phyloP scores from a whole-genome alignment of 2,329 filamentous ascomycete species.

The Claviceps sp. region DNA sequence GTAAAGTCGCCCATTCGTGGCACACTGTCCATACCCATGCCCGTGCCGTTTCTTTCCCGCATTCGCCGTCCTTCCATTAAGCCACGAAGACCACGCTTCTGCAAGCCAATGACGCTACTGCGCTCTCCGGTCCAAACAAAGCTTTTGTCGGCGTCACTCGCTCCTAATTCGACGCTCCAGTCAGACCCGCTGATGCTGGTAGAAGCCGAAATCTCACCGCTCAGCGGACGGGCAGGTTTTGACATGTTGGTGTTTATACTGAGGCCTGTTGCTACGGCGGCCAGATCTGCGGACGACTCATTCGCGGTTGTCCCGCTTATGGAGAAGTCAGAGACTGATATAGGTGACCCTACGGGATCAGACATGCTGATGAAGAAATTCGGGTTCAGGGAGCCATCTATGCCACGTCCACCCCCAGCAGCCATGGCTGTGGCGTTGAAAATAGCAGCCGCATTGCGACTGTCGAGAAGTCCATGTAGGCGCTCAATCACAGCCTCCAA shows the following conservation, averaged over 20 bases:
- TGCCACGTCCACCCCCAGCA: constrained; percentile 77
- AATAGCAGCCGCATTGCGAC: constrained; percentile 85
- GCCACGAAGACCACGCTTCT: constrained; percentile 83
- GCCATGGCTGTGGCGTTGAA: constrained; percentile 99
- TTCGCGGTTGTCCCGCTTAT: constrained; percentile 17
- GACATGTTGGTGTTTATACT: constrained; percentile 35
- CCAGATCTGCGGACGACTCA: constrained; percentile 18
- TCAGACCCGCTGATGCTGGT: constrained; percentile 40
- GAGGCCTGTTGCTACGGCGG: constrained; percentile 25
- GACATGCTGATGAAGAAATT: constrained; percentile 44
- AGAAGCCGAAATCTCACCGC: constrained; percentile 35
- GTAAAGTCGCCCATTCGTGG: constrained; percentile 12
- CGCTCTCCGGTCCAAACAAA: constrained; percentile 65
- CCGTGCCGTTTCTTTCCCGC: constrained; percentile 52
- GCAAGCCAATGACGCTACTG: constrained; percentile 83
- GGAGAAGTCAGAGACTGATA: constrained; percentile 21
- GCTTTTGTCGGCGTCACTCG: constrained; percentile 30
- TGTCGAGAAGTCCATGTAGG: constrained; percentile 78
- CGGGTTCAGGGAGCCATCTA: constrained; percentile 52
- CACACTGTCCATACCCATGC: constrained; percentile 29
- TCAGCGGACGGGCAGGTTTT: constrained; percentile 23
- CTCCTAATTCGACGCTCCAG: constrained; percentile 41
- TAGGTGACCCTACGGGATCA: constrained; percentile 26
- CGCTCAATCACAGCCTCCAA: constrained; percentile 87
- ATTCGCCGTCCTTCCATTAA: constrained; percentile 89